Base-by-base conservation (phyloP, 2,329 filamentous ascomycete species). In the Diaporthe sp. region DNA sequence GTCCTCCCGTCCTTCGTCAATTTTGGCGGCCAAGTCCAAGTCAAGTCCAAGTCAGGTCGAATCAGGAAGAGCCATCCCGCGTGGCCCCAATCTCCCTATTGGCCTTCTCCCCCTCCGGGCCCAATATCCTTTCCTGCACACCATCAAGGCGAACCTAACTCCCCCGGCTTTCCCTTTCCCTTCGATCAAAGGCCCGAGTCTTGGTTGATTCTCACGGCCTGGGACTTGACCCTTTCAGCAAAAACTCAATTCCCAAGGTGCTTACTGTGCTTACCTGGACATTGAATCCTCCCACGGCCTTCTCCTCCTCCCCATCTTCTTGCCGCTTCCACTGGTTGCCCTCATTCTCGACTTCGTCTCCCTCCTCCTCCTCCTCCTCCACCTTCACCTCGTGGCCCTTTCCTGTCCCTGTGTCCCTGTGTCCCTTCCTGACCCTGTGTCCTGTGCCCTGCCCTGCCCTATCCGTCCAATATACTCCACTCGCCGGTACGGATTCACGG, bases 31-130 rank as follows among this genome's bases (percentile, higher is more conserved):
- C 65, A 39, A 55, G 65, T 53, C 65, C 46, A 68, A 53, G 65
- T 68, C 65, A 68, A 53, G 59, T 65, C 59, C 59, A 68, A 39
- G 65, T 68, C 65, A 53, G 65, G 46, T 68, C 65, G 65, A 55
- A 68, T 68, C 65, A 68, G 65, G 46, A 68, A 37, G 46, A 53
- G 65, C 65, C 65, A 13, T 68, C 65, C 65, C 65, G 65, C 65
- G 65, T 68, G 65, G 65, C 65, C 65, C 65, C 65, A 68, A 53
- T 53, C 65, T 68, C 46, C 65, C 65, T 28, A 68, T 68, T 68
- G 65, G 65, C 13, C 65, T 67, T 34, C 5, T 25, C 46, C 61
- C n/a, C 65, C 34, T 55, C 46, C 37, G 57, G 46, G 25, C 55
- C 67, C 58, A 49, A 59, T 61, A 42, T 72, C 62, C 65, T 34